Base-by-base conservation (phyloP, 352 stramenopile genomes). In the Blastocystis sp. region DNA sequence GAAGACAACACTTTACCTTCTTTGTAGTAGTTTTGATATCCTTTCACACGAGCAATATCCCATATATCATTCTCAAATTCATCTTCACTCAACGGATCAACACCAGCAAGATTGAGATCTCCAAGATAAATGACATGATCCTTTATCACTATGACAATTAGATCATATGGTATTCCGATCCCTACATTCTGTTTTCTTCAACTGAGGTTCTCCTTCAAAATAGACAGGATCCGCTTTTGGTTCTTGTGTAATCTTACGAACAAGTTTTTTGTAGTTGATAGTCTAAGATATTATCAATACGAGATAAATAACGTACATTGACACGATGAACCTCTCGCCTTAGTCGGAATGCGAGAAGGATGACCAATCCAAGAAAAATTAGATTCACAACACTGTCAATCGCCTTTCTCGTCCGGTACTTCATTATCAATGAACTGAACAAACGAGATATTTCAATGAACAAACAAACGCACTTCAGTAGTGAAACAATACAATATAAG, bases 251-350 rank as follows among this genome's bases (percentile, higher is more conserved):
- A 81, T 29, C 14, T 59, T 65, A 37, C 71, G 71, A 46, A 52
- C 35, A 32, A 66, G 27, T 43, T 81, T 81, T 37, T 81, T 81
- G 52, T 81, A 81, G 29, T 81, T 42, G 43, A 81, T 32, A 12
- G 63, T 81, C 71, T 81, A 66, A 35, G 27, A 42, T 29, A 65
- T 24, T 21, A 63, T 27, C 6, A 3, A 0, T 32, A 19, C 27
- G 5, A 5, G 14, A 6, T 1, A 19, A 63, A 81, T 14, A 27
- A 9, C 49, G 5, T 35, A 81, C 71, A 66, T 81, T 49, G 5
- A 81, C 21, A 29, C 51, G 24, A 46, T 43, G 14, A 9, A 66
- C 21, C 7, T 39, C 29, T 43, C 21, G 11, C 21, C 29, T 32
- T 1, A 81, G 1, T 39, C n/a, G 14, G 19, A 37, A 65, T n/a